Conservation (phyloP, 2,329 filamentous ascomycete genomes). For the Sporothrix curviconia region DNA sequence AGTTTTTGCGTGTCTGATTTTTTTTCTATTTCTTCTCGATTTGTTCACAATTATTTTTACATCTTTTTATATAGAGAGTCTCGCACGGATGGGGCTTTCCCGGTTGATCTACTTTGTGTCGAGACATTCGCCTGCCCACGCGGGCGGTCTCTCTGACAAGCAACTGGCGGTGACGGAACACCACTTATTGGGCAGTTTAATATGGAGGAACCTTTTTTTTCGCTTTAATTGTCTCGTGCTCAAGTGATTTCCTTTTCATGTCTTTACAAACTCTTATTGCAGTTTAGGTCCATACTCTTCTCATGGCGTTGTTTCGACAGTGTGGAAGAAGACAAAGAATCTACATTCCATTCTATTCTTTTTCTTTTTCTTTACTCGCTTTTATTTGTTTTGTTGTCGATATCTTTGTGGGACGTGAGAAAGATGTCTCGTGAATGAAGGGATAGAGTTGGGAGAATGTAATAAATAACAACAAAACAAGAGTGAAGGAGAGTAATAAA, state of each 20-base stretch:
- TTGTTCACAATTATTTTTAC: not conserved
- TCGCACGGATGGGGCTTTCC: not conserved
- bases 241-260: not conserved
- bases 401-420: not conserved
- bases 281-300: not conserved
- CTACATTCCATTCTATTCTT: not conserved
- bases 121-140: no score
- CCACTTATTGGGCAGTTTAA: slow-evolving; percentile 1
- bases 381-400: not conserved
- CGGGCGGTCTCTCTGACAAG: no score
- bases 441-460: no score
- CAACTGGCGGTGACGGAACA: not conserved
- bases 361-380: not conserved
- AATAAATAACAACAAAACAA: no score
- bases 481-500: no score
- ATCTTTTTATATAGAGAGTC: not conserved
- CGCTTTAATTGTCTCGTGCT: not conserved
- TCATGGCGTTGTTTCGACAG: not conserved
- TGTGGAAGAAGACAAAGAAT: not conserved
- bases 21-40: not conserved
- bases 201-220: not conserved
- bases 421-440: not conserved
- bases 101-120: not conserved
- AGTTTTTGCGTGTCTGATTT: not conserved
- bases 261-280: not conserved